Evolutionary conservation across 306 rosid species (phyloP), one percentile per base, ranked within the genome.

Genomic region (Sophora flavescens): DNA sequence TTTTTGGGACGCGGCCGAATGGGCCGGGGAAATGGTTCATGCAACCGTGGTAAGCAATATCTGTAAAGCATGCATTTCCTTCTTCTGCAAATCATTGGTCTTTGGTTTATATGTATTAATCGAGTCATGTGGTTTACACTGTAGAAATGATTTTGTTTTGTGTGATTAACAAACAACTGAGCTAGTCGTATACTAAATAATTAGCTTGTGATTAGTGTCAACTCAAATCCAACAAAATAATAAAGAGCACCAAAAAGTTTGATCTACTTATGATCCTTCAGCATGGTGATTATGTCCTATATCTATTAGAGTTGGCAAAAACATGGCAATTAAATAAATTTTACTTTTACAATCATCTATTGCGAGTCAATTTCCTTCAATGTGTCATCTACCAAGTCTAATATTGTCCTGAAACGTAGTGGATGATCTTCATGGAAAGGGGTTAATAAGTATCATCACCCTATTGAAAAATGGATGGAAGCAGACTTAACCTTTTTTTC

Each of bases 81-180:
- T 62, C 78, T 38, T 77, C 76, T 35, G 39, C 72, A 58, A 84
- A 62, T 81, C 64, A 53, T 77, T 63, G 75, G 80, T 45, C 78
- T 72, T 76, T 68, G 56, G 32, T 68, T 80, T 81, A 68, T 44
- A 13, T 41, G 10, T 10, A 44, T 44, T 14, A 44, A 44, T 44
- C 14, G 13, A 42, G 72, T 26, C 47, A 68, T 38, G 66, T 22
- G 78, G 64, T 57, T 72, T 53, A 45, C 63, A 63, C 28, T 44
- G 80, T 28, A n/a, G 15, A 76, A 60, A 65, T 63, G 28, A 5
- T 35, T 70, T 2, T 41, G 47, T 30, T 70, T 1, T 39, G 47
- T 41, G 74, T 62, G 69, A 69, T 64, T 2, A 61, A 64, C 56
- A 71, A 65, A 80, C 70, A 54, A 82, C 41, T 7, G 36, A 74